Evolutionary conservation across 2,329 filamentous ascomycete species (phyloP), one percentile per base, ranked within the genome.

Genomic region (Fusarium brachygibbosum): DNA sequence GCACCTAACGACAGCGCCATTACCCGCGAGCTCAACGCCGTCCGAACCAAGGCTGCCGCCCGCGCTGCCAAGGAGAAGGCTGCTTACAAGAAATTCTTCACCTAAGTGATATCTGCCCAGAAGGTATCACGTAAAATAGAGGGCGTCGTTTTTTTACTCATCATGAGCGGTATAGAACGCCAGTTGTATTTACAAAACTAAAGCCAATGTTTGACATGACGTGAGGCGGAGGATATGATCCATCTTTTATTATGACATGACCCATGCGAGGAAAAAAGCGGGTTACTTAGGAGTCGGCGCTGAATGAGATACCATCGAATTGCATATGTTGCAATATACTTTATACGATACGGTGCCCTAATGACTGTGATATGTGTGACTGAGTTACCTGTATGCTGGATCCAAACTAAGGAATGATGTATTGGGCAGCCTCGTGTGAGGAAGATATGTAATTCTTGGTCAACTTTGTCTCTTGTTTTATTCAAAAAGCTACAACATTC

Each of bases 61-160:
- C 87, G 91, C 66, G 86, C 89, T 66, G 91, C 92, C 78, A 97
- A 94, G 88, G 93, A 98, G 85, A 97, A 94, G 87, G 93, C 92
- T 73, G 91, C 91, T 8, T 97, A 95, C 79, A 92, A 91, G 83
- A 98, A 97, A 83, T 96, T 97, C 82, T 98, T 98, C 78, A 79
- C 84, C 40, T 90, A 76, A 64, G 34, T 14, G 44, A 32, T 17
- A 34, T 19, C 28, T 19, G 16, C 37, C 29, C n/a, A 19, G 59
- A 42, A 49, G 52, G 35, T 23, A 50, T 25, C 25, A 16, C 19
- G 31, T 12, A 53, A 59, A 50, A 58, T 60, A 52, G 48, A 57
- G 34, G 50, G 45, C 49, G 52, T 65, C 28, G 28, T 53, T 49
- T 59, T 59, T 25, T 70, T 64, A 50, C 42, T 31, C 61, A 32